Conservation (phyloP, 345 rosid genomes). For the Bretschneidera sinensis region DNA sequence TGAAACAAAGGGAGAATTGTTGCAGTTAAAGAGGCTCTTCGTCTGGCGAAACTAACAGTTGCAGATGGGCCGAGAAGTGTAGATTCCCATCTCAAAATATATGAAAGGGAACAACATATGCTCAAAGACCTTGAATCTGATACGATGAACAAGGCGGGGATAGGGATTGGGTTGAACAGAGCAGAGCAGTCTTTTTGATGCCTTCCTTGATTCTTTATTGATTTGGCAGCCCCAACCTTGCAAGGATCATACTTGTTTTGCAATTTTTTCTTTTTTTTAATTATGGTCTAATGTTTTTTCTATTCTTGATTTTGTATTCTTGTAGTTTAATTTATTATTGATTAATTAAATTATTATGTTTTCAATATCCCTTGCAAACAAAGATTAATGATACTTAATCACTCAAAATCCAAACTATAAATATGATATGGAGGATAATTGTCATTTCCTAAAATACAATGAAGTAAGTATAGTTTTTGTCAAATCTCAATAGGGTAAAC, state of each 20-base stretch:
- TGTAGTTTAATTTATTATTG: too few species aligned
- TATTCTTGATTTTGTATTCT: too few species aligned
- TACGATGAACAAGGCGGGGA: conserved; percentile 73
- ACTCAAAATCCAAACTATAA: too few species aligned
- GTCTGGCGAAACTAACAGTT: conserved; percentile 71
- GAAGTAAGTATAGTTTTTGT: too few species aligned
- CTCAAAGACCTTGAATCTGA: conserved; percentile 81
- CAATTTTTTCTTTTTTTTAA: too few species aligned
- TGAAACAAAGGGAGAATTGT: conserved; percentile 90
- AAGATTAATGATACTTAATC: too few species aligned
- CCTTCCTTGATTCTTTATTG: conserved; percentile 87
- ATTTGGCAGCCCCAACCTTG: conserved; percentile 99
- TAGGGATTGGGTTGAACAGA: conserved; percentile 67
- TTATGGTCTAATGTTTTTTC: too few species aligned
- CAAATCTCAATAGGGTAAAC: too few species aligned
- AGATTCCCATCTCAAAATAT: conserved; percentile 94
- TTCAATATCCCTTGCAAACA: too few species aligned
- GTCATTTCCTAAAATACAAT: too few species aligned
- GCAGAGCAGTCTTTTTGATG: conserved; percentile 74
- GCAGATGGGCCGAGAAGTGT: conserved; percentile 84
- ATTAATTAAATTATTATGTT: too few species aligned
- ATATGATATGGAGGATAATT: too few species aligned
- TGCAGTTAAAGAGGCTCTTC: conserved; percentile 71
- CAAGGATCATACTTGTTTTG: conserved; percentile 38
- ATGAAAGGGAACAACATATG: conserved; percentile 97